Evolutionary conservation across 169 alveolate species (phyloP).

Genomic region (Babesia bigemina): DNA sequence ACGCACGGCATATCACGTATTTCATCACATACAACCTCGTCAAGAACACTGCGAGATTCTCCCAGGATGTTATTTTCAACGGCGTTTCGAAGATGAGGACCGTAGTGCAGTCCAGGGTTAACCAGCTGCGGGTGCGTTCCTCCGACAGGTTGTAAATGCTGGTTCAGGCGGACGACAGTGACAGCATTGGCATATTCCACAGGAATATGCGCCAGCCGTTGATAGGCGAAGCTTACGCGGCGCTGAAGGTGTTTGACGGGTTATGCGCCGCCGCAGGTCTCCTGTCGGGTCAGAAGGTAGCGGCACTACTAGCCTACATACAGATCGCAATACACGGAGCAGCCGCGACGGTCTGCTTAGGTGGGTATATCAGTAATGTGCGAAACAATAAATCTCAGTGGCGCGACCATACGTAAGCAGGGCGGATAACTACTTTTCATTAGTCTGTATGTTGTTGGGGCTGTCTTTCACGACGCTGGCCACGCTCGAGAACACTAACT

Average conservation of each 20-base stretch:
- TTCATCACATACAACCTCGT: slow-evolving; percentile 8
- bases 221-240: not conserved
- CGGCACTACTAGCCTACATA: not conserved
- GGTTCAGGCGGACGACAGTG: slow-evolving; percentile 2
- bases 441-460: slow-evolving; percentile 21
- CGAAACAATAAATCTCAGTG: not conserved
- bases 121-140: slow-evolving; percentile 9
- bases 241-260: not conserved
- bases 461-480: not conserved
- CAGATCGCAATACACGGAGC: not conserved
- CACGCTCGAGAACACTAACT: not conserved
- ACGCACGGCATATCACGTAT: slow-evolving; percentile 11
- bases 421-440: slow-evolving; percentile 12
- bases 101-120: slow-evolving; percentile 9
- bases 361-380: not conserved
- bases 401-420: slow-evolving; percentile 12
- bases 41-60: not conserved
- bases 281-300: not conserved
- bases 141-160: too few relatives aligned
- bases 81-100: slow-evolving; percentile 16
- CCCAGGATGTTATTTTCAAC: not conserved
- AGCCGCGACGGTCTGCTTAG: not conserved
- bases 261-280: slow-evolving; percentile 2
- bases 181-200: too few relatives aligned
- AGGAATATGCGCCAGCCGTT: slow-evolving; percentile 2